Conservation (phyloP, 306 rosid genomes). For the Rubus idaeus region DNA sequence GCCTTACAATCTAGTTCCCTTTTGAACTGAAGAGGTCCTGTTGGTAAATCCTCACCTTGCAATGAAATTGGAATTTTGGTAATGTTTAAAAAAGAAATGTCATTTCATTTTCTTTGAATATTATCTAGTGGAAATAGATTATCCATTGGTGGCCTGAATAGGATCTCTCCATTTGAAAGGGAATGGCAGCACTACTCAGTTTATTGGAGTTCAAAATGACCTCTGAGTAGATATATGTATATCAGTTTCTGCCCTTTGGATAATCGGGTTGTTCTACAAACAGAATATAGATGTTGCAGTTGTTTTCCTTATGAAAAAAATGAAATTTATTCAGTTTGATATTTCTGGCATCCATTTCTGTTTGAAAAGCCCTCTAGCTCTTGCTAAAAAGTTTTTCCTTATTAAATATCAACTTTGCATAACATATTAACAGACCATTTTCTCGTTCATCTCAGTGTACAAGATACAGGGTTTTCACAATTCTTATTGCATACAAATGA, state of each 20-base stretch:
- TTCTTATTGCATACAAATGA: background rate
- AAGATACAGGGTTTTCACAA: slow-evolving; percentile 1
- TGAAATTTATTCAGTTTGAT: background rate
- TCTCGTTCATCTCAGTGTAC: background rate
- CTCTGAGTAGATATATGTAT: background rate
- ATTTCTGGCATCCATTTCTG: background rate
- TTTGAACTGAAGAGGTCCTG: background rate
- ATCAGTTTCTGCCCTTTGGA: background rate
- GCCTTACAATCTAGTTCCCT: background rate
- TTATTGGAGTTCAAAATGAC: background rate
- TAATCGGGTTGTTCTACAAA: background rate
- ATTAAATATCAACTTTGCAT: background rate
- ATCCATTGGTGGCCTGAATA: background rate
- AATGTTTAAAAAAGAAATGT: background rate
- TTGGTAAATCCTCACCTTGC: background rate
- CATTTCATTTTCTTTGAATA: background rate
- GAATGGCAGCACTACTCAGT: background rate
- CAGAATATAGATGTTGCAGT: background rate
- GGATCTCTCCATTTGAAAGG: background rate
- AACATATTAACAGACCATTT: background rate
- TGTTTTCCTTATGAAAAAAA: background rate
- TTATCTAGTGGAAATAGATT: background rate
- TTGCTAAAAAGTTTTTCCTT: background rate
- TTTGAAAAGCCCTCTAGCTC: background rate
- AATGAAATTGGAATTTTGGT: background rate